Conservation (phyloP, 2,329 filamentous ascomycete genomes). For the Ophiognomonia clavigignenti-juglandacearum region DNA sequence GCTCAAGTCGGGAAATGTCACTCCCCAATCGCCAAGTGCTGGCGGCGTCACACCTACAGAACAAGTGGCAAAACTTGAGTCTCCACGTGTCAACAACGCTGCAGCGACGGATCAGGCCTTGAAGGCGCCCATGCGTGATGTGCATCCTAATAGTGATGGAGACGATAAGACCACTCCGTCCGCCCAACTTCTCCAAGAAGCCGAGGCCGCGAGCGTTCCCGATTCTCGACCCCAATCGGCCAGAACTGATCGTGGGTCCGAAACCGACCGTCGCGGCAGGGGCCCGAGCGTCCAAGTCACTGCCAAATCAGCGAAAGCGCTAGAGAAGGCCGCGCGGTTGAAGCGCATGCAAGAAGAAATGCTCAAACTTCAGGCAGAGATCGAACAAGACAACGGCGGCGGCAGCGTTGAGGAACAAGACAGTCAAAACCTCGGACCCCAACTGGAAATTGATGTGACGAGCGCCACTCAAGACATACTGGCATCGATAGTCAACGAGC, state of each 20-base stretch:
- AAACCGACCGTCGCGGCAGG: slow-evolving; percentile 25
- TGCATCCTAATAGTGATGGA: slow-evolving; percentile 18
- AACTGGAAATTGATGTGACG: slow-evolving; percentile 28
- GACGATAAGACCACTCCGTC: slow-evolving; percentile 19
- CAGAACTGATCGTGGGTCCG: slow-evolving; percentile 3
- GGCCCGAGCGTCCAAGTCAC: slow-evolving; percentile 35
- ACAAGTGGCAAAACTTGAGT: slow-evolving; percentile 21
- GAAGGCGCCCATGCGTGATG: slow-evolving; percentile 15
- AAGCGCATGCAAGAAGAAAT: slow-evolving; percentile 40
- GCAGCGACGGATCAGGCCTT: slow-evolving; percentile 25
- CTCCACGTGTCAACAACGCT: slow-evolving; percentile 20
- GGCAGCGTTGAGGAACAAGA: slow-evolving; percentile 25
- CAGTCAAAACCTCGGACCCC: slow-evolving; percentile 24
- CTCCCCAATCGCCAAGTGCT: slow-evolving; percentile 25
- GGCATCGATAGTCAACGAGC: neutral
- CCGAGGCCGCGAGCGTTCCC: slow-evolving; percentile 22
- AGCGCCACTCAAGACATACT: neutral
- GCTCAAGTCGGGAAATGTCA: slow-evolving; percentile 28
- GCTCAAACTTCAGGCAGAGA: slow-evolving; percentile 45
- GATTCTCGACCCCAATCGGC: slow-evolving; percentile 19
- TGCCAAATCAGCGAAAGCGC: slow-evolving; percentile 32
- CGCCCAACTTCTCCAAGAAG: slow-evolving; percentile 21
- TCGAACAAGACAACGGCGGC: slow-evolving; percentile 29
- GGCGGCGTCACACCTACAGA: slow-evolving; percentile 25
- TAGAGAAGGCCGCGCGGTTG: slow-evolving; percentile 43